These are phyloP conservation scores for Ganoderma multipileum DNA, from an alignment of 1,284 basidiomycete genomes.

Conservation along the genomic window DNA sequence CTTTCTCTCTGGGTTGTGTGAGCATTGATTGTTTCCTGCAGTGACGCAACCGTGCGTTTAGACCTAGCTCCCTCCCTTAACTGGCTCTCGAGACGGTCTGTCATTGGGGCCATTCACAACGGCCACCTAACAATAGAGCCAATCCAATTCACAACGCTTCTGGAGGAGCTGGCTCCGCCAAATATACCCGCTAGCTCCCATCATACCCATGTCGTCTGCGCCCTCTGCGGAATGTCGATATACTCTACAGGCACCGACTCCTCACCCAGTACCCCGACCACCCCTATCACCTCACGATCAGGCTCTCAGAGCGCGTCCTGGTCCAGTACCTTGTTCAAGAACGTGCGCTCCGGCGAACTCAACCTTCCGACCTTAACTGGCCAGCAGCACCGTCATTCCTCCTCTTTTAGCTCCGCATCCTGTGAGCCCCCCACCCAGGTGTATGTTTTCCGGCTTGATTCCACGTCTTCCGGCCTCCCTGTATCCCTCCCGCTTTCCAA, in stretches of 20 bases:
- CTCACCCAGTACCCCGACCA: conserved; percentile 36
- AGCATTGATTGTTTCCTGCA: conserved; percentile 38
- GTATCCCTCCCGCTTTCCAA: conserved; percentile 36
- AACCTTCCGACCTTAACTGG: conserved; percentile 33
- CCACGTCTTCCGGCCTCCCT: conserved; percentile 39
- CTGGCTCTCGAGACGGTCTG: conserved; percentile 91
- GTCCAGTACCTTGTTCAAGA: conserved; percentile 66
- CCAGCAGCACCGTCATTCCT: conserved; percentile 26
- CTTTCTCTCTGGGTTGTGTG: conserved; percentile 21
- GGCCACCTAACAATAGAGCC: conserved; percentile 94
- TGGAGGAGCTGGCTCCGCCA: conserved; percentile 57
- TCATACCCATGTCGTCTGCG: conserved; percentile 57
- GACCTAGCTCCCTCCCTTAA: conserved; percentile 95
- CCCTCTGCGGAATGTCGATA: conserved; percentile 78
- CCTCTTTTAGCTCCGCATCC: conserved; percentile 41
- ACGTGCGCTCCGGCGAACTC: conserved; percentile 45
- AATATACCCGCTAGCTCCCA: conserved; percentile 51
- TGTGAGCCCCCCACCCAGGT: conserved; percentile 47
- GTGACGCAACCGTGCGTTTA: conserved; percentile 92
- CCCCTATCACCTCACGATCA: conserved; percentile 37
- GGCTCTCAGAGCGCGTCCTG: conserved; percentile 50
- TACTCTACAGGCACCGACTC: conserved; percentile 33
- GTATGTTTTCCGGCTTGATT: conserved; percentile 66
- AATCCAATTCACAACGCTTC: conserved; percentile 59
- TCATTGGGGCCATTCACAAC: conserved; percentile 85